Evolutionary conservation across 805 yeast genomes (phyloP).

Genomic region (Barnettozyma sp.): DNA sequence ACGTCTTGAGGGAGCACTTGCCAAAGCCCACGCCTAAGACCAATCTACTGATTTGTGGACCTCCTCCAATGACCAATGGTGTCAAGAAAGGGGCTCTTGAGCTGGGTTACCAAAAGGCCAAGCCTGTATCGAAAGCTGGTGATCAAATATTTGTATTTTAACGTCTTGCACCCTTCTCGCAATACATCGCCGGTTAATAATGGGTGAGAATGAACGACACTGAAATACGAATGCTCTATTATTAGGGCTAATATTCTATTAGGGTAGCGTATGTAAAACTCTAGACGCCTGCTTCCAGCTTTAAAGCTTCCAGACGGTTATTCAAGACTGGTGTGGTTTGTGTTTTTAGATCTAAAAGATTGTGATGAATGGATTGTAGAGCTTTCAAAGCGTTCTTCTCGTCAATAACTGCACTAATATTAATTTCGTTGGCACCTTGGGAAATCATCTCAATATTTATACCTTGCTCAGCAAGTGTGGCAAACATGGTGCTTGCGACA

Average conservation of each 20-base stretch:
- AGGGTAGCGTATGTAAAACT: neutral
- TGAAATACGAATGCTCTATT: no score
- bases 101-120: constrained; percentile 77
- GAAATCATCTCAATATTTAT: constrained; percentile 97
- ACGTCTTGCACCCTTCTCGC: no score
- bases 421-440: constrained; percentile 97
- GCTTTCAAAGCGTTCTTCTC: constrained; percentile 81
- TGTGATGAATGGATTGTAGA: constrained; percentile 75
- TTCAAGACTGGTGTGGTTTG: constrained; percentile 28
- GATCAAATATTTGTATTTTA: constrained; percentile 87
- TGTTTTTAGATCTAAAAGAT: constrained; percentile 46
- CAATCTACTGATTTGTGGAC: constrained; percentile 84
- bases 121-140: constrained; percentile 81
- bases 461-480: constrained; percentile 83
- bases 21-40: constrained; percentile 55
- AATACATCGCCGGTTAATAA: no score
- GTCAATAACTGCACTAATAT: constrained; percentile 90
- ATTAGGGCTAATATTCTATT: constrained; percentile 1
- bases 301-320: constrained; percentile 40
- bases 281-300: constrained; percentile 24
- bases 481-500: constrained; percentile 95
- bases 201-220: no score
- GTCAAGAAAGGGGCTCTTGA: constrained; percentile 69
- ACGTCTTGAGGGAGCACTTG: constrained; percentile 54
- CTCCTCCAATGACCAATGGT: constrained; percentile 85